These are phyloP conservation scores for Vickermania ingenoplastis DNA, from an alignment of 208 protist genomes.

Conservation along the genomic window DNA sequence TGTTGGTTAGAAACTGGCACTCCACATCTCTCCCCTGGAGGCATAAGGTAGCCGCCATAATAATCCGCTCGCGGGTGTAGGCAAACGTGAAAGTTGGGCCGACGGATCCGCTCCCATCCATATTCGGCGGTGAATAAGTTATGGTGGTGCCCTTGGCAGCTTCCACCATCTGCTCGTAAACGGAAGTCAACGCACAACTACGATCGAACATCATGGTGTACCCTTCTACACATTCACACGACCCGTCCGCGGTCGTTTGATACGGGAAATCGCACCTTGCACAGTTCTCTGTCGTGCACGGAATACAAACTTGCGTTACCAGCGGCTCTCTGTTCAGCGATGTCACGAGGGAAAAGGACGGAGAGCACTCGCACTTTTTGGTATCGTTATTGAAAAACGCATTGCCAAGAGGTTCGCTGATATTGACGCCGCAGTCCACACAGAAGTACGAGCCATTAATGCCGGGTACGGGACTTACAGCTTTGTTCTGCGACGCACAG, in stretches of 20 bases:
- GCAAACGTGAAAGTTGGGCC: slow-evolving; percentile 6
- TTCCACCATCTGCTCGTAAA: slow-evolving; percentile 17
- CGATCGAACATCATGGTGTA: slow-evolving; percentile 46
- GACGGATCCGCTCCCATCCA: slow-evolving; percentile 22
- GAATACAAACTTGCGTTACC: slow-evolving; percentile 3
- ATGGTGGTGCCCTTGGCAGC: slow-evolving; percentile 7
- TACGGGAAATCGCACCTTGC: slow-evolving; percentile 31
- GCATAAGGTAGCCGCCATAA: slow-evolving; percentile 44
- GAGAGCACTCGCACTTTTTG: slow-evolving; percentile 6
- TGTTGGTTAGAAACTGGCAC: slow-evolving; percentile 61
- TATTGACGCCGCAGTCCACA: slow-evolving; percentile 10
- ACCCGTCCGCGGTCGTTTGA: slow-evolving; percentile 1
- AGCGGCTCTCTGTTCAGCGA: slow-evolving; percentile 1
- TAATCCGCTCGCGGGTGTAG: slow-evolving; percentile 10
- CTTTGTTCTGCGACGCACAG: not conserved
- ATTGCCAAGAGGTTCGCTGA: not conserved
- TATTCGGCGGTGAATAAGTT: slow-evolving; percentile 24
- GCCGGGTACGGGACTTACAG: slow-evolving; percentile 6
- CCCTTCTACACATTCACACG: slow-evolving; percentile 23
- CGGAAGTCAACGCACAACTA: slow-evolving; percentile 27
- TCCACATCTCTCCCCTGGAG: slow-evolving; percentile 23
- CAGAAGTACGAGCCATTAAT: slow-evolving; percentile 14
- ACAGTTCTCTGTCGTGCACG: slow-evolving; percentile 1
- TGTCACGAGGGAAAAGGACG: slow-evolving; percentile 5
- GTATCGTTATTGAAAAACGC: slow-evolving; percentile 1